Conservation (phyloP, 139 green algal genomes). For the Volvox reticuliferus region DNA sequence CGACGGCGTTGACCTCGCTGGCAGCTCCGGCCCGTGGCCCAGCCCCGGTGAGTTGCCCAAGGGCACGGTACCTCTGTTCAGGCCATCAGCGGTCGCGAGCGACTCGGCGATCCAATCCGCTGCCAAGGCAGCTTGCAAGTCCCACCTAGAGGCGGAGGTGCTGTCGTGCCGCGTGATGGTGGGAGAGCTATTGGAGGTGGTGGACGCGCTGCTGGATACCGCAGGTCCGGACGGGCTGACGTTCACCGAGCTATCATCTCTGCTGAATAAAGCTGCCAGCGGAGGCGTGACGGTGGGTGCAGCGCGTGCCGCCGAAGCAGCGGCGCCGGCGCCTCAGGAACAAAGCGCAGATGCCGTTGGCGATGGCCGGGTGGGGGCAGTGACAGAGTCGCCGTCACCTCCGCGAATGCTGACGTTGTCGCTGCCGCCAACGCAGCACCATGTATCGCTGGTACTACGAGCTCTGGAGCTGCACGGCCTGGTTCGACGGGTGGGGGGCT, state of each 20-base stretch:
- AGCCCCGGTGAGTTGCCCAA: background rate
- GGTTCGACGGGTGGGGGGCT: slow-evolving; percentile 32
- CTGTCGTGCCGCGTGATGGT: background rate
- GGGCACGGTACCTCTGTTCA: background rate
- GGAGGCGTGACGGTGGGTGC: background rate
- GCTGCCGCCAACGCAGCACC: background rate
- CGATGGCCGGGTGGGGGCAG: background rate
- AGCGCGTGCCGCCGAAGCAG: background rate
- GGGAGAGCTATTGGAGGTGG: slow-evolving; percentile 1
- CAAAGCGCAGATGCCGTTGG: background rate
- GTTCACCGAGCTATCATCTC: background rate
- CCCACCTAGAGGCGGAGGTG: background rate
- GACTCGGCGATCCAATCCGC: background rate
- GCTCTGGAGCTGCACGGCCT: slow-evolving; percentile 24
- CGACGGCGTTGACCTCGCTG: background rate
- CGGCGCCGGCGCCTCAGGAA: background rate
- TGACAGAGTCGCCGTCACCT: background rate
- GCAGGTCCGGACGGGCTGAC: slow-evolving; percentile 11
- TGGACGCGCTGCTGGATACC: slow-evolving; percentile 2
- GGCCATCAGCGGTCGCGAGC: background rate
- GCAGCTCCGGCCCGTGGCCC: background rate
- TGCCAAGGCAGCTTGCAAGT: slow-evolving; percentile 1
- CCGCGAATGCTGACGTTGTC: background rate
- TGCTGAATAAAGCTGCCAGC: background rate
- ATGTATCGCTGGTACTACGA: background rate